Base-by-base conservation (phyloP, 2,329 filamentous ascomycete species). In the Rosellinia necatrix region DNA sequence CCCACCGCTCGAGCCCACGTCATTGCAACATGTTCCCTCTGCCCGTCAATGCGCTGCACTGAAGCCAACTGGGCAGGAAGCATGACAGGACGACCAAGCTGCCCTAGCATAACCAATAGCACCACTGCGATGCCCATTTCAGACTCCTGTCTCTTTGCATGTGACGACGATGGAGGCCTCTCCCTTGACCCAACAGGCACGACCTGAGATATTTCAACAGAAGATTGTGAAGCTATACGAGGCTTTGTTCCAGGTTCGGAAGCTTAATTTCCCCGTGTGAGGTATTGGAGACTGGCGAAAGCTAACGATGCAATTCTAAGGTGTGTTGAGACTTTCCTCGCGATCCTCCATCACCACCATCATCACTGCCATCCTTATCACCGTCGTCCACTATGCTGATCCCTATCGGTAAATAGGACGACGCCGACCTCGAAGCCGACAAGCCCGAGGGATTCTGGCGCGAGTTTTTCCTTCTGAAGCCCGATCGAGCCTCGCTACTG, bases 201-300 rank as follows among this genome's bases (percentile, higher is more conserved):
- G 91, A 68, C 94, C 93, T 51, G 89, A 96, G 73, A 85, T 88
- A 35, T 97, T 99, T 72, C 89, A 96, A 75, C 93, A 90, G 51
- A 99, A 99, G 78, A 90, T 99, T 64, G 89, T 96, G 58, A 83
- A 89, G 72, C 85, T 97, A 48, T 99, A 99, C 75, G 85, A 92
- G 68, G 82, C 84, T 63, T 79, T 97, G 17, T 93, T 97, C 79
- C 85, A 86, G 83, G 85, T 88, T 75, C 63, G 72, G 61, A 53
- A 62, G 46, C 62, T 59, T 56, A 50, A 42, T 34, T 52, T 60
- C 57, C 53, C 62, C 51, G 51, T 32, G 60, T 19, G 59, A 53
- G 53, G 49, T 59, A 21, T n/a, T 29, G 37, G 44, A 60, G 44
- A 58, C 40, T 41, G 53, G 42, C 51, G 40, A 64, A 48, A 56